Conservation (phyloP, 139 green algal genomes). For the Chlorella sp. region DNA sequence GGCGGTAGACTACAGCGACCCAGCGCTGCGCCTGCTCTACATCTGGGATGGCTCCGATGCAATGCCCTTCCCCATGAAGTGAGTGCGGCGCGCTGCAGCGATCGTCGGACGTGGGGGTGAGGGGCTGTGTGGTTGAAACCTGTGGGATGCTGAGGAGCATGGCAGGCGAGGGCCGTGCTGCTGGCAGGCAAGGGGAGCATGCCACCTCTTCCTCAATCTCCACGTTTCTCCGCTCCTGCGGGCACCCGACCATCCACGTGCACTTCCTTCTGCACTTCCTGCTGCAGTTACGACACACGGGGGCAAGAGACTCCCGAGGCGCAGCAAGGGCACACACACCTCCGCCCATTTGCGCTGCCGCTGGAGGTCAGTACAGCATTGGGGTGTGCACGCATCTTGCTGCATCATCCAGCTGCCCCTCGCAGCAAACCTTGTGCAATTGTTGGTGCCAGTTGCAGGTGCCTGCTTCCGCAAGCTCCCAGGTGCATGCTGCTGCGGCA, state of each 20-base stretch:
- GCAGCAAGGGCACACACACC: neutral
- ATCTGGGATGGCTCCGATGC: slow-evolving; percentile 60
- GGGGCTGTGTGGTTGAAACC: neutral
- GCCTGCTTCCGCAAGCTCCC: neutral
- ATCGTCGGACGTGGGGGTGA: neutral
- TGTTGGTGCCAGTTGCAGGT: neutral
- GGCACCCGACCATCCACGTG: neutral
- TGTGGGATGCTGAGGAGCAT: neutral
- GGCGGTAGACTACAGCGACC: slow-evolving; percentile 1
- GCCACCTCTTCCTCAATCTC: neutral
- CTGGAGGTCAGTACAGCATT: neutral
- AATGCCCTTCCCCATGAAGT: slow-evolving; percentile 38
- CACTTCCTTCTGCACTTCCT: neutral
- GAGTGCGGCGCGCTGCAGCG: neutral
- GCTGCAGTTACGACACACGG: neutral
- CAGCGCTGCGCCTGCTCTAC: slow-evolving; percentile 26
- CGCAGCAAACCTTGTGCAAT: too few relatives aligned
- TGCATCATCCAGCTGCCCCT: neutral
- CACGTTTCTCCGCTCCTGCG: too few relatives aligned
- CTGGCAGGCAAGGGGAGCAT: neutral
- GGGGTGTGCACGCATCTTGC: neutral
- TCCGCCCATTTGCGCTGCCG: slow-evolving; percentile 23
- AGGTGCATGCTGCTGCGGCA: neutral
- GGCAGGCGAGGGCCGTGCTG: neutral
- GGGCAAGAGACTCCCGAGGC: neutral